These are phyloP conservation scores for Diatrype stigma DNA, from an alignment of 2,329 filamentous ascomycete genomes.

Conservation along the genomic window DNA sequence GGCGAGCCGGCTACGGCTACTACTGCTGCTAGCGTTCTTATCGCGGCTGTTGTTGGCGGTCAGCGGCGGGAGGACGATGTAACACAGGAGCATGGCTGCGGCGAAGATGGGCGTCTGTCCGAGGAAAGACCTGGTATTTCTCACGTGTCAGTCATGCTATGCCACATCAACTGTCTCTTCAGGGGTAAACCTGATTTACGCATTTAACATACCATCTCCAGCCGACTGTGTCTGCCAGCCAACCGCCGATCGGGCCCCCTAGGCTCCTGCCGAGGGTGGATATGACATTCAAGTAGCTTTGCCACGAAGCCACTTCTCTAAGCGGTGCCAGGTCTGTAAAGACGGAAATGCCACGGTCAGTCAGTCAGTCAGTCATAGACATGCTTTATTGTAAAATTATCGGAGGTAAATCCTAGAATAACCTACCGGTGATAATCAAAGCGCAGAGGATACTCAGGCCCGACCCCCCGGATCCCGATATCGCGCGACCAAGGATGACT, in stretches of 20 bases:
- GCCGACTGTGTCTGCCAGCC: conserved; percentile 57
- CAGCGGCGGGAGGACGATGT: conserved; percentile 30
- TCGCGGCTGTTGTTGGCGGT: not conserved
- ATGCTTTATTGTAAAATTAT: too few species aligned
- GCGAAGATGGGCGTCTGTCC: conserved; percentile 53
- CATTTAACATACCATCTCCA: conserved; percentile 55
- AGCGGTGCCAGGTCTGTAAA: conserved; percentile 44
- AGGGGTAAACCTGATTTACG: too few species aligned
- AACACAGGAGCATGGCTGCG: conserved; percentile 39
- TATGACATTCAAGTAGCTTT: conserved; percentile 49
- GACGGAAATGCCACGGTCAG: too few species aligned
- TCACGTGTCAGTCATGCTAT: conserved; percentile 4
- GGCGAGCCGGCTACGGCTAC: conserved; percentile 34
- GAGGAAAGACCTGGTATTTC: conserved; percentile 46
- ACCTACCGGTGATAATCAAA: conserved; percentile 47
- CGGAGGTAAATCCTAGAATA: not conserved
- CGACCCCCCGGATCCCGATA: conserved; percentile 49
- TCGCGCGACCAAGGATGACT: conserved; percentile 46
- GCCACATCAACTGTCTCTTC: too few species aligned
- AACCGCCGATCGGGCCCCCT: conserved; percentile 55
- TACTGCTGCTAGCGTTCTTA: conserved; percentile 7
- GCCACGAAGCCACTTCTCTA: conserved; percentile 49
- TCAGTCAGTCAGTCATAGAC: not conserved
- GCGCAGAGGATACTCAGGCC: conserved; percentile 48
- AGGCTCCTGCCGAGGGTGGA: conserved; percentile 47